phyloP scores from a whole-genome alignment of 805 yeast genomes.

The Starmerella vaccinii region DNA sequence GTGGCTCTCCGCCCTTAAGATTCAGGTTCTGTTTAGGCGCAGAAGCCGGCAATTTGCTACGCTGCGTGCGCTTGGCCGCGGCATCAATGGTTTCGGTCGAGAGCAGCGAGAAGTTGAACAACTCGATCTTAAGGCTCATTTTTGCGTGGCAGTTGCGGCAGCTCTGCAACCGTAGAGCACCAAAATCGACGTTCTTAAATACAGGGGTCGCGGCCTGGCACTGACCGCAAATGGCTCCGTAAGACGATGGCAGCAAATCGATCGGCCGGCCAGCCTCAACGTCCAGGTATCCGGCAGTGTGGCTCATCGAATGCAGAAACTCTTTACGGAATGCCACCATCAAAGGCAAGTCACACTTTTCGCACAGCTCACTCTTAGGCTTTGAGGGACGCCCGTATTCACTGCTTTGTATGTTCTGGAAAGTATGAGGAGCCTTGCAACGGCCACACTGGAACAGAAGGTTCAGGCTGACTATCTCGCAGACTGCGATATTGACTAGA shows the following conservation, averaged over 20 bases:
- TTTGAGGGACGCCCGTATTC: slow-evolving; percentile 30
- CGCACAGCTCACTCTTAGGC: slow-evolving; percentile 29
- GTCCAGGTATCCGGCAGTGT: slow-evolving; percentile 33
- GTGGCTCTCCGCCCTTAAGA: slow-evolving; percentile 32
- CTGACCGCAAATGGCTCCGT: slow-evolving; percentile 31
- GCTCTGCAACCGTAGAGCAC: slow-evolving; percentile 27
- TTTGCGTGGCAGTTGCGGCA: slow-evolving; percentile 34
- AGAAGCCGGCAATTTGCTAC: slow-evolving; percentile 14
- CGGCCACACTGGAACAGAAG: slow-evolving; percentile 32
- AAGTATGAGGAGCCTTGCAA: slow-evolving; percentile 32
- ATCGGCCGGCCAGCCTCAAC: slow-evolving; percentile 32
- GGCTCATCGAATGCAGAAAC: slow-evolving; percentile 29
- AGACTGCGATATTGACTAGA: slow-evolving; percentile 29
- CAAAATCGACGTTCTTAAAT: slow-evolving; percentile 29
- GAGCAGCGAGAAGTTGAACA: slow-evolving; percentile 29
- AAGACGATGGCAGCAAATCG: slow-evolving; percentile 32
- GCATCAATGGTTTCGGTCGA: slow-evolving; percentile 27
- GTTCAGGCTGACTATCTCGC: slow-evolving; percentile 31
- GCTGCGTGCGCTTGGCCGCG: slow-evolving; percentile 11
- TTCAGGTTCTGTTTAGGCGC: slow-evolving; percentile 27
- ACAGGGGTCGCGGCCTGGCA: slow-evolving; percentile 30
- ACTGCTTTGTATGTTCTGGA: slow-evolving; percentile 30
- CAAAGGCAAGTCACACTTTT: slow-evolving; percentile 31
- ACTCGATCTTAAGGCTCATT: slow-evolving; percentile 30
- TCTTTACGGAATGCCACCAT: slow-evolving; percentile 33